phyloP scores from a whole-genome alignment of 2,329 filamentous ascomycete genomes.

The Harringtonia lauricola region DNA sequence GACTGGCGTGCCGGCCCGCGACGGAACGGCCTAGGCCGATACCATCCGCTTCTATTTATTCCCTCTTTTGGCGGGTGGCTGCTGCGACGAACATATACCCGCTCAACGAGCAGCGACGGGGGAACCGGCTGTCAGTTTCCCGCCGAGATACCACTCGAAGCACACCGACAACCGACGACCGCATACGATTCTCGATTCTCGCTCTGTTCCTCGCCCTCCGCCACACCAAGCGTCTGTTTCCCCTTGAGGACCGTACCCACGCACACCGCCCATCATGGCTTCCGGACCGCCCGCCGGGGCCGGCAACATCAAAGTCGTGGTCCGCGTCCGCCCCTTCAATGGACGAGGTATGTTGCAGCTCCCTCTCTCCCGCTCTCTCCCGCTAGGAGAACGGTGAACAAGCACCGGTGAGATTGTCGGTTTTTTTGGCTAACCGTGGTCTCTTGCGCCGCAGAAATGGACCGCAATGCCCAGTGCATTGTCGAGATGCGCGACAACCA shows the following conservation, averaged over 20 bases:
- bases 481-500: slow-evolving; percentile 93
- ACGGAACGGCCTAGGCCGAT: no score
- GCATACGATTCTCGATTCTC: no score
- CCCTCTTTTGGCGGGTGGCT: no score
- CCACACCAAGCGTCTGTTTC: background rate
- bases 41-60: no score
- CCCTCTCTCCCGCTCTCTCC: no score
- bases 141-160: no score
- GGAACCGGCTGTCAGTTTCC: no score
- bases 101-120: no score
- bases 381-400: no score
- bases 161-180: no score
- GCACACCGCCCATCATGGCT: slow-evolving; percentile 41
- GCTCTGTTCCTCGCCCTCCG: background rate
- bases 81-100: no score
- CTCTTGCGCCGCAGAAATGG: slow-evolving; percentile 59
- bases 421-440: background rate
- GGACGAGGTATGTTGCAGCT: slow-evolving; percentile 73
- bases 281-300: slow-evolving; percentile 31
- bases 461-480: slow-evolving; percentile 89
- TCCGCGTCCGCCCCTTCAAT: slow-evolving; percentile 92
- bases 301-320: slow-evolving; percentile 99
- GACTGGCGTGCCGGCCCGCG: background rate
- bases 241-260: background rate
- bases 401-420: no score